Evolutionary conservation across 2,329 filamentous ascomycete species (phyloP).

Genomic region (Sporothrix brasiliensis): DNA sequence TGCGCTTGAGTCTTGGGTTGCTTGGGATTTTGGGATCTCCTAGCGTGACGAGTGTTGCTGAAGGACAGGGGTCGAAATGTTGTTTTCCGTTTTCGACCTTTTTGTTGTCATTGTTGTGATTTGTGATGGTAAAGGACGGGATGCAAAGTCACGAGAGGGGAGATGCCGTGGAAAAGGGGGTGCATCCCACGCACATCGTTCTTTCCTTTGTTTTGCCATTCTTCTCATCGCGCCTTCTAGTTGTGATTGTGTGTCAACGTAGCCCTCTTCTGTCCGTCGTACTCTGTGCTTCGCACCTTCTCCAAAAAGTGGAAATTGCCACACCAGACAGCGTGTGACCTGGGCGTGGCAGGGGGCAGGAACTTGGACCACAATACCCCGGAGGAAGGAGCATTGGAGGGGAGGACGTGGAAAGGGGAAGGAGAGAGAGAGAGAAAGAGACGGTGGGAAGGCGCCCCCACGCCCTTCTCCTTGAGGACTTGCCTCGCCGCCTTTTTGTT

Average conservation of each 20-base stretch:
- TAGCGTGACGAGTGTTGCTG: conserved; percentile 24
- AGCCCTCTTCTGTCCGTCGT: too few species aligned
- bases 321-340: conserved; percentile 7
- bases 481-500: conserved; percentile 16
- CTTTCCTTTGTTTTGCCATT: background rate
- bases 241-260: background rate
- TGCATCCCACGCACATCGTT: too few species aligned
- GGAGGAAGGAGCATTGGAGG: background rate
- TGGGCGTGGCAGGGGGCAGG: background rate
- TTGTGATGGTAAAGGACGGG: background rate
- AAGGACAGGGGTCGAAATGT: background rate
- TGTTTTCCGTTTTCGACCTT: background rate
- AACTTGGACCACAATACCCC: background rate
- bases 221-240: background rate
- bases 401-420: background rate
- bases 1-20: background rate
- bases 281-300: background rate
- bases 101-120: background rate
- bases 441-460: conserved; percentile 2
- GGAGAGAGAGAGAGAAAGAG: background rate
- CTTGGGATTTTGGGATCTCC: background rate
- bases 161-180: background rate
- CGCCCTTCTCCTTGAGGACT: background rate
- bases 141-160: background rate
- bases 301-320: conserved; percentile 19